A percentile compares a stretch with the other conserved stretches of the same genome.
Evolutionary conservation across 768 basidiomycete genomes (phyloP).

Genomic region (Suillus decipiens): DNA sequence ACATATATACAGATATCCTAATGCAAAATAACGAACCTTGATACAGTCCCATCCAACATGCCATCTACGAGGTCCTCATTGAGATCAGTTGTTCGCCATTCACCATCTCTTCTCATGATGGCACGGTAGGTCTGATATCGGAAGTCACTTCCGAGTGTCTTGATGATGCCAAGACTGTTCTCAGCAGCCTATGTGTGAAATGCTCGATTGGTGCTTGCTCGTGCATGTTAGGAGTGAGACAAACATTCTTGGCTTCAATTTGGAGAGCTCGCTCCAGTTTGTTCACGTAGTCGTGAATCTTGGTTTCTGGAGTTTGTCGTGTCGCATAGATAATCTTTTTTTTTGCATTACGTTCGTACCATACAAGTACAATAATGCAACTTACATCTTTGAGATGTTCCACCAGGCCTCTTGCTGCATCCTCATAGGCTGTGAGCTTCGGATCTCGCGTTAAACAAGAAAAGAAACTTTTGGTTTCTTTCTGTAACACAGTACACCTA

Average conservation of each 20-base stretch:
- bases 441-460: background rate
- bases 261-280: background rate
- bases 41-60: background rate
- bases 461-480: background rate
- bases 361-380: background rate
- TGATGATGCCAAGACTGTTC: background rate
- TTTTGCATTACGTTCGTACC: background rate
- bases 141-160: background rate
- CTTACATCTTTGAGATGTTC: background rate
- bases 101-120: background rate
- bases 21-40: background rate
- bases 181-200: background rate
- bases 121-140: background rate
- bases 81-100: background rate
- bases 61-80: background rate
- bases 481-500: background rate
- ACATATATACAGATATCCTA: background rate
- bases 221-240: background rate
- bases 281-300: too few relatives aligned
- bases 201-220: background rate
- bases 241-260: background rate
- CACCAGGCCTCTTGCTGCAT: background rate
- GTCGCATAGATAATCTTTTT: background rate
- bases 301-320: too few relatives aligned
- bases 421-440: background rate